phyloP scores from a whole-genome alignment of 1,139 yeast species.

The Hyphopichia fennica region DNA sequence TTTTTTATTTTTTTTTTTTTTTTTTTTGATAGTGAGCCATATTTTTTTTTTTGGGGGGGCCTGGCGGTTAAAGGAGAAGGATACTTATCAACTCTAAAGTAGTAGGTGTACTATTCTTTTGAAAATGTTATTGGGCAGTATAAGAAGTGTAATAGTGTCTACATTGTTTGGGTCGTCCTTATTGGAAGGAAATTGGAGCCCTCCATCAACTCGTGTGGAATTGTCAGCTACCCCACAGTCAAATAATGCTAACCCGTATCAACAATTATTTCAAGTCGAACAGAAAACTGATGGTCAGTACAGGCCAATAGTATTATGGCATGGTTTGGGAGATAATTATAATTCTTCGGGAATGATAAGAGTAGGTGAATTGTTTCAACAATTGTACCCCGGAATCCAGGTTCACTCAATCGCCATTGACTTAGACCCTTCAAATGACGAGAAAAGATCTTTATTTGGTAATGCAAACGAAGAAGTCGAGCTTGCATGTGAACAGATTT shows the following conservation, averaged over 20 bases:
- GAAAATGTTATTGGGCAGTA: no score
- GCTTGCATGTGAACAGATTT: conserved; percentile 42
- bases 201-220: neutral
- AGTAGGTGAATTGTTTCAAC: conserved; percentile 43
- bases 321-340: conserved; percentile 78
- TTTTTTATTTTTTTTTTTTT: neutral
- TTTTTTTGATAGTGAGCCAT: neutral
- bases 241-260: neutral
- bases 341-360: conserved; percentile 59
- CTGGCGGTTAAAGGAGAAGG: no score
- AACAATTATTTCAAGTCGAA: no score
- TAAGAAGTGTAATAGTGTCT: neutral
- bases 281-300: neutral
- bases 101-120: no score
- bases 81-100: no score
- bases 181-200: neutral
- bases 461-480: conserved; percentile 46
- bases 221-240: neutral
- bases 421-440: conserved; percentile 51
- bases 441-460: conserved; percentile 58
- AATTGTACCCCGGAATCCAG: conserved; percentile 49
- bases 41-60: neutral
- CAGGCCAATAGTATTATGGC: conserved; percentile 75
- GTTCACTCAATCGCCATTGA: conserved; percentile 57
- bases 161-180: neutral